Percentiles rank a stretch among this genome's conserved stretches.
These are phyloP conservation scores for Mucor velutinosus DNA, from an alignment of 371 early-diverging fungal species.

Conservation along the genomic window DNA sequence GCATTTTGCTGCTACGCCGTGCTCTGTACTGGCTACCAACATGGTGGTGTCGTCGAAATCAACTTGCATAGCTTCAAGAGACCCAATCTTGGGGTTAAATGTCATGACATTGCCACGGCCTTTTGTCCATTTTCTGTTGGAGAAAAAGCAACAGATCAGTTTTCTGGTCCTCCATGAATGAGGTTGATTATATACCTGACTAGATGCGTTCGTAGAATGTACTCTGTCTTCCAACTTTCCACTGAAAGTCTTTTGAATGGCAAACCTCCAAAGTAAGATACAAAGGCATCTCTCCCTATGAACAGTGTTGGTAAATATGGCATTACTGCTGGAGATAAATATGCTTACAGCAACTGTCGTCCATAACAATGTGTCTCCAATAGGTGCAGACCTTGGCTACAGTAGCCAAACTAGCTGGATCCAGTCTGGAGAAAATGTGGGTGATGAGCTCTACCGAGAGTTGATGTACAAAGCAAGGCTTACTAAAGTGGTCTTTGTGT, in stretches of 20 bases:
- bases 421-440: conserved; percentile 50
- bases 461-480: conserved; percentile 39
- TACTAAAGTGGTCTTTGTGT: conserved; percentile 15
- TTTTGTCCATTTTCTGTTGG: conserved; percentile 51
- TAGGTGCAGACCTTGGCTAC: conserved; percentile 45
- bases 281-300: conserved; percentile 53
- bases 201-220: conserved; percentile 48
- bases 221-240: conserved; percentile 57
- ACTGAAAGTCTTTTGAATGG: conserved; percentile 44
- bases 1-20: conserved; percentile 46
- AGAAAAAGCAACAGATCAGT: neutral
- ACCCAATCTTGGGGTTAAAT: conserved; percentile 48
- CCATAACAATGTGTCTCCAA: conserved; percentile 51
- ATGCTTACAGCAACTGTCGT: conserved; percentile 52
- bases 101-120: conserved; percentile 44
- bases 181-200: conserved; percentile 33
- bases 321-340: neutral
- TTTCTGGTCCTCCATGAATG: neutral
- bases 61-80: conserved; percentile 39
- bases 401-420: conserved; percentile 40
- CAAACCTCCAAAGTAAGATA: conserved; percentile 44
- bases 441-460: conserved; percentile 49
- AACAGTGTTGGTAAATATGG: neutral
- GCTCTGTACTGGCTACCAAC: conserved; percentile 40
- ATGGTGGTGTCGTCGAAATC: conserved; percentile 43